Conservation (phyloP, 306 rosid species). For the Cucurbita moschata region DNA sequence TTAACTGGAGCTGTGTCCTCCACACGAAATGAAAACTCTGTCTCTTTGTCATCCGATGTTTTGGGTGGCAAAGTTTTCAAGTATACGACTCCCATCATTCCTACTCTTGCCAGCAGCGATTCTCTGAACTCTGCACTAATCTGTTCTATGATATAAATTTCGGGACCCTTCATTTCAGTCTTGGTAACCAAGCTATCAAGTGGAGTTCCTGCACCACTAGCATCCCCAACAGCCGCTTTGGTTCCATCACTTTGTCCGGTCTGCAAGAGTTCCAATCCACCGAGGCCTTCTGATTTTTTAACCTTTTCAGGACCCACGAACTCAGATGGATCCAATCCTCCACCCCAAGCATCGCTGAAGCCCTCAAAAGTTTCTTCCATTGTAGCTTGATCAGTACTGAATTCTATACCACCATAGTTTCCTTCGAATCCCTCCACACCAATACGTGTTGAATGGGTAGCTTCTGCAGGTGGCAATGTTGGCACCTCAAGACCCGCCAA, state of each 20-base stretch:
- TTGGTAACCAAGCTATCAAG: slow-evolving; percentile 49
- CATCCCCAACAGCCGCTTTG: slow-evolving; percentile 22
- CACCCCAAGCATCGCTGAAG: slow-evolving; percentile 88
- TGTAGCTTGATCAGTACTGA: slow-evolving; percentile 57
- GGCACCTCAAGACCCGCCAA: slow-evolving; percentile 85
- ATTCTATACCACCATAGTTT: slow-evolving; percentile 87
- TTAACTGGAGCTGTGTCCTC: slow-evolving; percentile 64
- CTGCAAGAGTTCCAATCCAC: slow-evolving; percentile 88
- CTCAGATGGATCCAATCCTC: slow-evolving; percentile 87
- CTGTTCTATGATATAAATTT: slow-evolving; percentile 64
- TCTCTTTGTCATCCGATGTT: slow-evolving; percentile 62
- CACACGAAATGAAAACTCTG: slow-evolving; percentile 79
- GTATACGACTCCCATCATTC: slow-evolving; percentile 67
- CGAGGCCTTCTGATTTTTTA: slow-evolving; percentile 57
- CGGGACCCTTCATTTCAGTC: slow-evolving; percentile 83
- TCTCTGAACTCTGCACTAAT: slow-evolving; percentile 87
- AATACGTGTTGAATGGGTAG: slow-evolving; percentile 76
- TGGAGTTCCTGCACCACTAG: slow-evolving; percentile 35
- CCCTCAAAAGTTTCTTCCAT: slow-evolving; percentile 82
- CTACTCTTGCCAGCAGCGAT: slow-evolving; percentile 73
- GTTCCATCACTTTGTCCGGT: slow-evolving; percentile 40
- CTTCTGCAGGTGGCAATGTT: slow-evolving; percentile 77
- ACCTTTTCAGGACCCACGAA: slow-evolving; percentile 56
- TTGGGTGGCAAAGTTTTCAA: slow-evolving; percentile 74
- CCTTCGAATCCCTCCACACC: slow-evolving; percentile 97